Conservation (phyloP, 257 asterid genomes). For the Vinca minor region DNA sequence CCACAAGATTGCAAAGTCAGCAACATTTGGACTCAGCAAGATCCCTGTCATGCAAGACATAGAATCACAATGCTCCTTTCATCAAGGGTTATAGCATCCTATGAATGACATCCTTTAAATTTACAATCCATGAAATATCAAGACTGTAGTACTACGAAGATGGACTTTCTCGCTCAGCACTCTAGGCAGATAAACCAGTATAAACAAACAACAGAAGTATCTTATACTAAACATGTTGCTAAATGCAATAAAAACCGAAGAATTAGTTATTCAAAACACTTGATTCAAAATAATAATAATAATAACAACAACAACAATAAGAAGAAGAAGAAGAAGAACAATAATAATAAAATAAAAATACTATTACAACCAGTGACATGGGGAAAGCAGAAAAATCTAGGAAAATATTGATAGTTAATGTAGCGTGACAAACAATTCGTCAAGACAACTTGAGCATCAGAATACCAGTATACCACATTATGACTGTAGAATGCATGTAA, state of each 20-base stretch:
- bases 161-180: background rate
- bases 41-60: constrained; percentile 26
- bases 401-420: too few relatives aligned
- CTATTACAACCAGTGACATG: too few relatives aligned
- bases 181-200: background rate
- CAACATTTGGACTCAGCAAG: constrained; percentile 26
- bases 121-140: constrained; percentile 8
- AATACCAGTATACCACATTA: too few relatives aligned
- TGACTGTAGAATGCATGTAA: background rate
- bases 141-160: too few relatives aligned
- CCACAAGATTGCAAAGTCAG: constrained; percentile 51
- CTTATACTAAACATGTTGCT: background rate
- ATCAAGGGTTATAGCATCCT: constrained; percentile 14
- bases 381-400: too few relatives aligned
- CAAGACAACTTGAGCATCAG: background rate
- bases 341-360: too few relatives aligned
- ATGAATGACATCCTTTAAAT: constrained; percentile 11
- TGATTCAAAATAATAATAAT: background rate
- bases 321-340: too few relatives aligned
- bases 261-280: background rate
- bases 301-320: too few relatives aligned
- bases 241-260: background rate
- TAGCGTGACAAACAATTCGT: too few relatives aligned
- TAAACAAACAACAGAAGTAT: background rate
- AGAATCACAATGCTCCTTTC: constrained; percentile 26